These are phyloP conservation scores for Colletotrichum sidae DNA, from an alignment of 2,329 filamentous ascomycete genomes.

Conservation along the genomic window DNA sequence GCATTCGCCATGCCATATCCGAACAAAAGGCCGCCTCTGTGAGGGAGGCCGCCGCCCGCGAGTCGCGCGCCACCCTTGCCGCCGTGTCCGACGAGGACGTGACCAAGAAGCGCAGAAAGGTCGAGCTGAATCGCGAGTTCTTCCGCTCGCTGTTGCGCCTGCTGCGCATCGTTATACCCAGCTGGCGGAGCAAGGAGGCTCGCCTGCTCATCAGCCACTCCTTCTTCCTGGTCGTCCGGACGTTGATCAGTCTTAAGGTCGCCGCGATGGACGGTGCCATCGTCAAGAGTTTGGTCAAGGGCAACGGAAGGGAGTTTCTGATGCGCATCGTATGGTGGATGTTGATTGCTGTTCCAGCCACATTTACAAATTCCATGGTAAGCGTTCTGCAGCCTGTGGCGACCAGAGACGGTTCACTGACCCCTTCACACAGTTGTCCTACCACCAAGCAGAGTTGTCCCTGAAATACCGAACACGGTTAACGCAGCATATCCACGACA, in stretches of 20 bases:
- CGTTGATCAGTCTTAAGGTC: constrained; percentile 93
- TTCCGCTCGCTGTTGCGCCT: constrained; percentile 80
- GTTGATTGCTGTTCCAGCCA: constrained; percentile 93
- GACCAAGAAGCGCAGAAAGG: constrained; percentile 73
- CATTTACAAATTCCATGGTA: constrained; percentile 99
- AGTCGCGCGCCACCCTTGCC: constrained; percentile 55
- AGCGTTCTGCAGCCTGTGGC: constrained; percentile 43
- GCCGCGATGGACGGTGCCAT: constrained; percentile 94
- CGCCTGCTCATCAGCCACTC: constrained; percentile 89
- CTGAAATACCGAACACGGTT: constrained; percentile 92
- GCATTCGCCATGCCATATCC: constrained; percentile 89
- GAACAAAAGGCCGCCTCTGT: constrained; percentile 89
- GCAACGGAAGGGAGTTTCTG: constrained; percentile 90
- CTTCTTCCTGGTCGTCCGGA: constrained; percentile 90
- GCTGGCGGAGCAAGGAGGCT: constrained; percentile 89
- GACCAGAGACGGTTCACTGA: constrained; percentile 1
- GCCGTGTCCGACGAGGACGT: constrained; percentile 57
- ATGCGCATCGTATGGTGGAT: constrained; percentile 97
- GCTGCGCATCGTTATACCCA: constrained; percentile 88
- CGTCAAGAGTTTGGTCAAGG: constrained; percentile 91
- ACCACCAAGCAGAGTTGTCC: constrained; percentile 95
- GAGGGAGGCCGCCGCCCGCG: constrained; percentile 71
- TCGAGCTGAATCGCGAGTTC: constrained; percentile 90
- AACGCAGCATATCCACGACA: constrained; percentile 94
- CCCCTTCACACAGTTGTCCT: constrained; percentile 77